Base-by-base conservation (phyloP, 1,284 basidiomycete genomes). In the Rhodotorula sp. region DNA sequence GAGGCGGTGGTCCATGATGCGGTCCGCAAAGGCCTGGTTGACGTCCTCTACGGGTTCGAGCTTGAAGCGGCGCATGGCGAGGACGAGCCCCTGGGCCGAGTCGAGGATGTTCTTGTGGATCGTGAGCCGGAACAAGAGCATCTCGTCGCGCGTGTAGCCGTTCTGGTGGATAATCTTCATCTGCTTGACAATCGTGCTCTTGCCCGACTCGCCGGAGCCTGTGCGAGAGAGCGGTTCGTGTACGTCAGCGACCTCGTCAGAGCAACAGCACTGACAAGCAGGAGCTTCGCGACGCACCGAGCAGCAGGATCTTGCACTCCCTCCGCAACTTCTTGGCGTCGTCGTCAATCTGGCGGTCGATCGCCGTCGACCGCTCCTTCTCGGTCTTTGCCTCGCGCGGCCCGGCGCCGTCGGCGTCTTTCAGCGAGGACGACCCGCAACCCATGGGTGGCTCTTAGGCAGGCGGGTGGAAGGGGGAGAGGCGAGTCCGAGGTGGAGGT, bases 201-300 rank as follows among this genome's bases (percentile, higher is more conserved):
- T 81, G 58, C 81, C 81, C n/a, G 79, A 80, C 73, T 81, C 81
- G 68, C 81, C 81, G 17, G 81, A 95, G 98, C 98, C 83, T 98
- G 96, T 83, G 97, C 98, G 60, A 97, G 93, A 76, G 98, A 93
- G 0, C 95, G 98, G 9, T 89, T 91, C 84, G 97, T 97, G 48
- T 3, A 34, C 16, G 34, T 44, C 45, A 57, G 10, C 2, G 8
- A 10, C 34, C 17, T 45, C 13, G 14, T n/a, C 23, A 21, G 23
- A 13, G 3, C 23, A 19, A 45, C 19, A 44, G 7, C 9, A 56
- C 52, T 1, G 23, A 44, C 12, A 23, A 70, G 41, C 14, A 25
- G 5, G 41, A 17, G 34, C 8, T 12, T 14, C 9, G 25, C 46
- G 25, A 85, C 90, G 67, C 74, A 91, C 93, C 94, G 9, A 97